A percentile compares a stretch with the other conserved stretches of the same genome.
These are phyloP conservation scores for Phytophthora kernoviae DNA, from an alignment of 352 stramenopile genomes.

Conservation along the genomic window DNA sequence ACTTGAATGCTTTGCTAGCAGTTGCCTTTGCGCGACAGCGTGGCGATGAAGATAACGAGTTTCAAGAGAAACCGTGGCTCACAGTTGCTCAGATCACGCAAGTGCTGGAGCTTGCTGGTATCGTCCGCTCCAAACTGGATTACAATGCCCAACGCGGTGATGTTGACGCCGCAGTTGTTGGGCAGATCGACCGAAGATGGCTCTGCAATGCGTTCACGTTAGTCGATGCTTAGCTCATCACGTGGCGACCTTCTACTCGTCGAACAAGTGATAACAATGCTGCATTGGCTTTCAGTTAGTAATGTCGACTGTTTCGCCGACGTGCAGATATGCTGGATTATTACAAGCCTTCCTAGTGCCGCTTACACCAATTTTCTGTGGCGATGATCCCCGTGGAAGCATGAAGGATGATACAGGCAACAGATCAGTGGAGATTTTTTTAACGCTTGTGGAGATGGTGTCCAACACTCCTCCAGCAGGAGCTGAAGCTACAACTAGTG, in stretches of 20 bases:
- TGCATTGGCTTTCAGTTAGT: conserved; percentile 37
- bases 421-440: conserved; percentile 26
- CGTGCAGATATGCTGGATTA: conserved; percentile 26
- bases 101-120: conserved; percentile 31
- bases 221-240: conserved; percentile 9
- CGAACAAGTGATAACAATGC: conserved; percentile 33
- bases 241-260: conserved; percentile 20
- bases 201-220: conserved; percentile 33
- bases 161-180: conserved; percentile 11
- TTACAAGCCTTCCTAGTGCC: conserved; percentile 30
- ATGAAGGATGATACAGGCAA: conserved; percentile 2
- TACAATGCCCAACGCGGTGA: conserved; percentile 14
- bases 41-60: conserved; percentile 44
- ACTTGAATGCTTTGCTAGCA: conserved; percentile 46
- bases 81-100: conserved; percentile 37
- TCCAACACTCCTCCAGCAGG: conserved; percentile 27
- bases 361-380: conserved; percentile 23
- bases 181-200: conserved; percentile 28
- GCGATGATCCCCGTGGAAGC: neutral
- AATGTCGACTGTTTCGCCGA: conserved; percentile 33
- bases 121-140: conserved; percentile 25
- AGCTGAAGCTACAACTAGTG: conserved; percentile 26
- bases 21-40: conserved; percentile 44
- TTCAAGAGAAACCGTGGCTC: conserved; percentile 43
- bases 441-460: conserved; percentile 40